Base-by-base conservation (phyloP, 768 basidiomycete genomes). In the Suillus plorans region DNA sequence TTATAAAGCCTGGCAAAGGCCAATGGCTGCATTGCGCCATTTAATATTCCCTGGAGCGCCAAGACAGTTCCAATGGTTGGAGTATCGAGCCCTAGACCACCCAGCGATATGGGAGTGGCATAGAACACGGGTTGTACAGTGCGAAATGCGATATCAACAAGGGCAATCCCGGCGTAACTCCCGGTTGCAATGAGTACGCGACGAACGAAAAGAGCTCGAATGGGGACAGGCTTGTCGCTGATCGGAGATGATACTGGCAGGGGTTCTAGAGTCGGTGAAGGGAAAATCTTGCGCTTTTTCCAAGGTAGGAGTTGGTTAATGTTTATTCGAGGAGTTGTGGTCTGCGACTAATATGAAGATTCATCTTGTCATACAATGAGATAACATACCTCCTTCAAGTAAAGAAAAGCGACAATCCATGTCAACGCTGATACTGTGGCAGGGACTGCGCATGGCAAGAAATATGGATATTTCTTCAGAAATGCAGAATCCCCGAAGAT, bases 401-500 rank as follows among this genome's bases (percentile, higher is more conserved):
- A 87, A 8, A 85, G 44, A 49, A 81, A 73, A 0, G 83, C 79
- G 12, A 87, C 72, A 16, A 85, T 44, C 81, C 82, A 86, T 10
- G 82, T 83, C 14, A 86, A 9, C 9, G 76, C 73, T 1, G 86
- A 79, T 68, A 87, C 81, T 1, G 82, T 83, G 1, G 87, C 88
- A 5, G 87, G 79, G 18, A 89, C 82, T 14, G 86, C 81, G 68
- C 90, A 91, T 0, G 90, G 85, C 18, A 91, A 79, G 72, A 91
- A 89, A 74, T 93, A 92, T 0, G 91, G 90, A 73, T 88, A 89
- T 60, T 81, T 71, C 67, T 80, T 81, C 81, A 88, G 83, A 69
- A 93, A 91, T 18, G 69, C 66, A 5, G 78, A 80, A 44, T 77
- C 65, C 55, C 87, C 88, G 66, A 92, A 92, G 2, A 82, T 63